Base-by-base conservation (phyloP, 106 monocot genomes). In the Dioscorea alata region DNA sequence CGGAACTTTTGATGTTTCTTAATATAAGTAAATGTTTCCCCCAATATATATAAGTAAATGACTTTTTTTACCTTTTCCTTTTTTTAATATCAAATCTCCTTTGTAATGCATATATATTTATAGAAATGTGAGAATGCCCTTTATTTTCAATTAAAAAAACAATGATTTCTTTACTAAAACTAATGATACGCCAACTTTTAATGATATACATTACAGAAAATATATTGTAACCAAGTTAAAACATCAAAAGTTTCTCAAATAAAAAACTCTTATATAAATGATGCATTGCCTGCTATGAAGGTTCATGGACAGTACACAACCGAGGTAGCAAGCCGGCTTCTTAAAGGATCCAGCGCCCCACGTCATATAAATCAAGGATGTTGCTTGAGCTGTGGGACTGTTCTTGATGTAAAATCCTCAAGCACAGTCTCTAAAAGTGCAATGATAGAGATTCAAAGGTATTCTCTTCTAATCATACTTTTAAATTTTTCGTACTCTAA, bases 361-460 rank as follows among this genome's bases (percentile, higher is more conserved):
- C 62, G 21, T 53, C 66, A 79, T 48, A 52, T 80, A 49, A 21
- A 16, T 56, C 78, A 80, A 49, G 87, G 84, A 56, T 69, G 65
- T 77, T 97, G 97, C 75, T 70, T 97, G 72, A 79, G 54, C 31
- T 97, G 97, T 67, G 71, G 83, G 16, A 76, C 76, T 69, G 68
- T 68, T 57, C 69, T 33, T 58, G 77, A 90, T 57, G 56, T 84
- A 52, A 28, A 67, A 65, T 68, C 74, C 28, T 76, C 72, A 63
- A 64, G 28, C 48, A 17, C 54, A 22, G 20, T 17, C 13, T 78
- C 81, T 17, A 63, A 76, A 51, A 63, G 51, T 20, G 71, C 78
- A 58, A 59, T 79, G 60, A 17, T 23, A 71, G 67, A 63, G 35
- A 97, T 97, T 57, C 24, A 73, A 56, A 79, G 75, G 96, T 86